These are phyloP conservation scores for Suillus paluster DNA, from an alignment of 768 basidiomycete genomes.

Conservation along the genomic window DNA sequence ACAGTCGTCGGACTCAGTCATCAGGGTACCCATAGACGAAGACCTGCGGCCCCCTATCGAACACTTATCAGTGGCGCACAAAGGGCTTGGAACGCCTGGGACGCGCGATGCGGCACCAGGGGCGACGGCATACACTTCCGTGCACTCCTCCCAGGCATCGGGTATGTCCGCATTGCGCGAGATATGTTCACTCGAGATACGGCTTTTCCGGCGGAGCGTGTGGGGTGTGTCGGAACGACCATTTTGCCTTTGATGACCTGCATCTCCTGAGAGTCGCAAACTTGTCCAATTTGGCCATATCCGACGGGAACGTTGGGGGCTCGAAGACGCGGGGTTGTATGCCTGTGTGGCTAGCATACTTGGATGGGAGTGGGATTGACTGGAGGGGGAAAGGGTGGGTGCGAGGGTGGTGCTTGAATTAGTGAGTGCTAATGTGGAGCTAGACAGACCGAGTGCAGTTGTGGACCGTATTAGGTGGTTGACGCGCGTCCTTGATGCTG, in stretches of 20 bases:
- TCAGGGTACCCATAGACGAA: background rate
- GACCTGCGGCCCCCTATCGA: background rate
- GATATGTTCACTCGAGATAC: conserved; percentile 15
- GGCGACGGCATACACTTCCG: background rate
- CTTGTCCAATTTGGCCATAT: conserved; percentile 14
- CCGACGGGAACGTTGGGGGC: conserved; percentile 18
- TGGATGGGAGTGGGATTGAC: conserved; percentile 24
- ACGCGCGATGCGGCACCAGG: background rate
- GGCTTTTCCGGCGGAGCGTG: conserved; percentile 30
- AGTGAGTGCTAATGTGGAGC: conserved; percentile 26
- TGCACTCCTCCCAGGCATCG: conserved; percentile 3
- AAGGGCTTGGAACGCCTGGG: background rate
- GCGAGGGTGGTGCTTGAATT: conserved; percentile 33
- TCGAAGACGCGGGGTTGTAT: background rate
- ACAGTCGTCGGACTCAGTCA: conserved; percentile 2
- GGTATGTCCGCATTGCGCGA: conserved; percentile 11
- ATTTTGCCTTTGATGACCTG: conserved; percentile 19
- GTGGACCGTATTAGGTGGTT: background rate
- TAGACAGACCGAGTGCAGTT: conserved; percentile 19
- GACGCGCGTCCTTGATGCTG: conserved; percentile 3
- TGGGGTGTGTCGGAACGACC: conserved; percentile 15
- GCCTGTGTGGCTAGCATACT: conserved; percentile 16
- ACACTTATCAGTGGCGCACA: background rate
- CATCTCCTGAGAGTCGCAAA: conserved; percentile 11
- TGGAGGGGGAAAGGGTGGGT: conserved; percentile 30